A percentile compares a stretch with the other conserved stretches of the same genome.
Evolutionary conservation across 305 asterid species (phyloP).

Genomic region (Ilex paraguariensis): DNA sequence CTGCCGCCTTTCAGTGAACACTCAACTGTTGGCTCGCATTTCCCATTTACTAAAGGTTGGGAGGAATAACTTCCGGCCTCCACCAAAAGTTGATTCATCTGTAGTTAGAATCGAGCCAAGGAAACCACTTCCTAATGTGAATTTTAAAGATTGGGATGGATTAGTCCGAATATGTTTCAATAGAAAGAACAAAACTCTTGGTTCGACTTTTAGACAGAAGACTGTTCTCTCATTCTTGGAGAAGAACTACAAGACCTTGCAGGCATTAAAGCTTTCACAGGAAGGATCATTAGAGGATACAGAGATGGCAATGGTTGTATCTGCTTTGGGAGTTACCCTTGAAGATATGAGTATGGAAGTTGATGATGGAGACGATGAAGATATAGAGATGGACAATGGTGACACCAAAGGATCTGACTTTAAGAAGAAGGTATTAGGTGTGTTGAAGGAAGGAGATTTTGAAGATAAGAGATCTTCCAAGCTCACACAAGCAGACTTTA

Average conservation of each 20-base stretch:
- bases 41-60: constrained; percentile 91
- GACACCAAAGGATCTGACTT: constrained; percentile 53
- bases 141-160: constrained; percentile 98
- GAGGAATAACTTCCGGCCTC: constrained; percentile 89
- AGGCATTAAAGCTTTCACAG: constrained; percentile 52
- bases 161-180: constrained; percentile 86
- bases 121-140: constrained; percentile 70
- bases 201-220: constrained; percentile 76
- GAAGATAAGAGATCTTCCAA: constrained; percentile 86
- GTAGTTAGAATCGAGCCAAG: constrained; percentile 94
- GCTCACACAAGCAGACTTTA: constrained; percentile 80
- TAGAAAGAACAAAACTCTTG: constrained; percentile 82
- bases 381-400: constrained; percentile 66
- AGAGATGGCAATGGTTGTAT: constrained; percentile 44
- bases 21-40: constrained; percentile 74
- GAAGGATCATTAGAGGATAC: constrained; percentile 41
- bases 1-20: constrained; percentile 90
- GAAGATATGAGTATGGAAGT: constrained; percentile 56
- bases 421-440: constrained; percentile 58
- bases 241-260: constrained; percentile 84
- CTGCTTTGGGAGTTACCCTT: constrained; percentile 69
- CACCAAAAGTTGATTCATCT: constrained; percentile 95
- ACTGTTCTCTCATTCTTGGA: constrained; percentile 57
- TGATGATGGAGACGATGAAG: constrained; percentile 53
- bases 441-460: constrained; percentile 62